A percentile compares a stretch with the other conserved stretches of the same genome.
Evolutionary conservation across 2,329 filamentous ascomycete species (phyloP).

Genomic region (Xylaria sp.): DNA sequence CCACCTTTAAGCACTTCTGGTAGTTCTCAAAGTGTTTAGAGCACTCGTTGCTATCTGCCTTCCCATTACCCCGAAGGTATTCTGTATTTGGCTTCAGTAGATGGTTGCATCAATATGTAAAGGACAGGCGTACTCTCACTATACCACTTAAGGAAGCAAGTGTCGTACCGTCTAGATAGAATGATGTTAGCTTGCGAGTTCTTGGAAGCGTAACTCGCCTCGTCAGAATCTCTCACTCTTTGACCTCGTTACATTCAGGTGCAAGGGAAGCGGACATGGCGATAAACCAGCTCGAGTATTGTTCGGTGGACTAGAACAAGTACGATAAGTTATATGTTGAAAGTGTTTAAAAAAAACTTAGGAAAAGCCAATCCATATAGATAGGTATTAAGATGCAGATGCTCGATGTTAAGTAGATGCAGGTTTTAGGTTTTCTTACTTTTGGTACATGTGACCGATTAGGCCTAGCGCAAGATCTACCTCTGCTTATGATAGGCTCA

Average conservation of each 20-base stretch:
- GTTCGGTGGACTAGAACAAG: not conserved
- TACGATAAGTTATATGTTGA: not conserved
- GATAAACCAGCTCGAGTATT: not conserved
- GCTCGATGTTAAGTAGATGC: too few relatives aligned
- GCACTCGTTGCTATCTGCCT: constrained; percentile 82
- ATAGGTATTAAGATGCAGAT: too few relatives aligned
- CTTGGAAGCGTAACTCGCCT: constrained; percentile 26
- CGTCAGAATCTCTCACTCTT: constrained; percentile 78
- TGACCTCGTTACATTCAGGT: constrained; percentile 93
- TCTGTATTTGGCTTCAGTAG: constrained; percentile 62
- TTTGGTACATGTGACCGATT: too few relatives aligned
- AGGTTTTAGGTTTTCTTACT: too few relatives aligned
- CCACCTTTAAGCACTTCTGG: constrained; percentile 83
- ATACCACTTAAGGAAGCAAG: constrained; percentile 99
- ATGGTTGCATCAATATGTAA: constrained; percentile 4
- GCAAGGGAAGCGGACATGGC: constrained; percentile 93
- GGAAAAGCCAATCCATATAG: too few relatives aligned
- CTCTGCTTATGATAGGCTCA: too few relatives aligned
- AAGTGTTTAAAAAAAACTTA: not conserved
- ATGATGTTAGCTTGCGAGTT: constrained; percentile 25
- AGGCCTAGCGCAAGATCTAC: too few relatives aligned
- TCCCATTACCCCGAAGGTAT: constrained; percentile 87
- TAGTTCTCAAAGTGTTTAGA: constrained; percentile 88
- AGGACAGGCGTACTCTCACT: constrained; percentile 82
- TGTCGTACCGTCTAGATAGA: constrained; percentile 82